Conservation (phyloP, 1,284 basidiomycete genomes). For the Wallemia hederae region DNA sequence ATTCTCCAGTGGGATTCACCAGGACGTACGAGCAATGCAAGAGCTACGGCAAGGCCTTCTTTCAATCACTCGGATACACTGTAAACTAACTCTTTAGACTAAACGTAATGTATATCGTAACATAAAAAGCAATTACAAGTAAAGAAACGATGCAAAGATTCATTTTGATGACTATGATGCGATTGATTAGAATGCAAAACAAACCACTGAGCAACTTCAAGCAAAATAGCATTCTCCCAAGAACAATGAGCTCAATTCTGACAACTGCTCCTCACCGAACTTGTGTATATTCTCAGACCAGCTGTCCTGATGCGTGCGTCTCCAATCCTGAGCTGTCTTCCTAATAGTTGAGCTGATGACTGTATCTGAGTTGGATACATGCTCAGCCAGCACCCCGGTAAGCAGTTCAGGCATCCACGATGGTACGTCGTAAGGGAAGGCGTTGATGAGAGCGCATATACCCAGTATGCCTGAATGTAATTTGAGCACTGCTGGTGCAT, state of each 20-base stretch:
- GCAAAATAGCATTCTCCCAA: slow-evolving; percentile 25
- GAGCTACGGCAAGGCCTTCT: slow-evolving; percentile 14
- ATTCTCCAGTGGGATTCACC: slow-evolving; percentile 18
- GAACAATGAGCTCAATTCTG: slow-evolving; percentile 58
- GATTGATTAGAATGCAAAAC: neutral
- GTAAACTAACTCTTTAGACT: neutral
- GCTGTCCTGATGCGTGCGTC: slow-evolving; percentile 47
- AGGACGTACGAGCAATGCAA: slow-evolving; percentile 18
- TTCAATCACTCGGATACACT: neutral
- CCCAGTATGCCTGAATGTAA: slow-evolving; percentile 76
- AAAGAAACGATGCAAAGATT: neutral
- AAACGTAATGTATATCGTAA: neutral
- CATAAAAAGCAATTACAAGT: neutral
- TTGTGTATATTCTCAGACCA: slow-evolving; percentile 70
- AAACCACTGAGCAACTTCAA: neutral
- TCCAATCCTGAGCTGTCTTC: slow-evolving; percentile 62
- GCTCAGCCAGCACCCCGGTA: slow-evolving; percentile 40
- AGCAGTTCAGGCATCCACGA: slow-evolving; percentile 56
- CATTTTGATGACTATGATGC: neutral
- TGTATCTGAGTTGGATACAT: slow-evolving; percentile 53
- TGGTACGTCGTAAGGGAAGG: slow-evolving; percentile 58
- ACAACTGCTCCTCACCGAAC: slow-evolving; percentile 70
- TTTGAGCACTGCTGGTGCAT: slow-evolving; percentile 38
- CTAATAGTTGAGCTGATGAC: slow-evolving; percentile 76
- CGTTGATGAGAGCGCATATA: slow-evolving; percentile 44